Evolutionary conservation across 257 asterid genomes (phyloP).

Genomic region (Penstemon eatonii): DNA sequence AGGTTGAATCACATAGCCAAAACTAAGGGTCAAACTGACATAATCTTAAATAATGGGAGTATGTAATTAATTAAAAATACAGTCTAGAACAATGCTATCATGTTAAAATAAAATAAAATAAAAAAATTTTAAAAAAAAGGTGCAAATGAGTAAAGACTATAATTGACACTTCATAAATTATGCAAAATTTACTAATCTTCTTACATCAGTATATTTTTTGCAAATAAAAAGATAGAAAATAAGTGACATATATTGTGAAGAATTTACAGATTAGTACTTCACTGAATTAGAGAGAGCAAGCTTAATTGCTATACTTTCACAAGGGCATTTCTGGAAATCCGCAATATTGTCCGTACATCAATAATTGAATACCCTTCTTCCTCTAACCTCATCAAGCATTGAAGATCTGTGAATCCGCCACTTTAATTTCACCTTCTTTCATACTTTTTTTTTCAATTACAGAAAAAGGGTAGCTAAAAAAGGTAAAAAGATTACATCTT

Average conservation of each 20-base stretch:
- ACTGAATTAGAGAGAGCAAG: constrained; percentile 22
- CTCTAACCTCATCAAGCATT: constrained; percentile 22
- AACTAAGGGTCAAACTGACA: background rate
- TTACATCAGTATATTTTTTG: constrained; percentile 25
- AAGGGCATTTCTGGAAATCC: constrained; percentile 26
- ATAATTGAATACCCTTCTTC: constrained; percentile 16
- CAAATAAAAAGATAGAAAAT: constrained; percentile 16
- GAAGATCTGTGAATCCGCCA: constrained; percentile 66
- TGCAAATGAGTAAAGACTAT: background rate
- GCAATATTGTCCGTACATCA: constrained; percentile 10
- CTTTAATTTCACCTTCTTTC: constrained; percentile 35
- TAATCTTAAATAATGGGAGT: background rate
- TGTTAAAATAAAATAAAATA: no score
- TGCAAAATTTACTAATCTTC: constrained; percentile 27
- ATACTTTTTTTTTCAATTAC: background rate
- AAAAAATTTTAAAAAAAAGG: background rate
- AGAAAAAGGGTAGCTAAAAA: background rate
- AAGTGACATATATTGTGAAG: constrained; percentile 34
- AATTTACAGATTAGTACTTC: constrained; percentile 45
- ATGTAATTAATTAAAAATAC: background rate
- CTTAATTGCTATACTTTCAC: background rate
- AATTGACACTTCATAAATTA: constrained; percentile 14
- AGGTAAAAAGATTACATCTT: constrained; percentile 5
- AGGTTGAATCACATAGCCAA: no score
- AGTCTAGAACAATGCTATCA: background rate